Conservation (phyloP, 2,329 filamentous ascomycete species). For the Nemania bipapillata region DNA sequence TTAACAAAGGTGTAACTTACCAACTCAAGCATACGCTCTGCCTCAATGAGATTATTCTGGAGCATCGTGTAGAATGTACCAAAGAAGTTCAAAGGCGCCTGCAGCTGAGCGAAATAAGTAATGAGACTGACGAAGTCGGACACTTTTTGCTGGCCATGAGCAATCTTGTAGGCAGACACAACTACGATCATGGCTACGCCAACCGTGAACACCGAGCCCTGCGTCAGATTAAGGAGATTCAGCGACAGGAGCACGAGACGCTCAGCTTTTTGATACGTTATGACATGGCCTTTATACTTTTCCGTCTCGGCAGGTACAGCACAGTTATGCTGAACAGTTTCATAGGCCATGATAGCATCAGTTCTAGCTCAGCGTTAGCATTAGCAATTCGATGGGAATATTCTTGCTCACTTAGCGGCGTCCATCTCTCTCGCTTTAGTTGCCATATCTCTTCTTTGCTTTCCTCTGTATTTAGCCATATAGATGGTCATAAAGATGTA, state of each 20-base stretch:
- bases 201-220: constrained; percentile 71
- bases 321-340: constrained; percentile 73
- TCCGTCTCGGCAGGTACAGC: constrained; percentile 68
- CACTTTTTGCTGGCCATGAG: constrained; percentile 63
- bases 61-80: constrained; percentile 61
- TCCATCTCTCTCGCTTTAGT: constrained; percentile 60
- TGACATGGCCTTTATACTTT: constrained; percentile 66
- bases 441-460: constrained; percentile 59
- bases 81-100: constrained; percentile 70
- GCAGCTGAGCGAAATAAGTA: constrained; percentile 52
- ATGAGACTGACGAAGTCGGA: constrained; percentile 64
- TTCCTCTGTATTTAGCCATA: constrained; percentile 60
- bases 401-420: constrained; percentile 54
- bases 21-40: constrained; percentile 59
- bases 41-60: constrained; percentile 60
- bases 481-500: constrained; percentile 64
- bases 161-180: constrained; percentile 71
- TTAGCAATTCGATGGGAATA: neutral
- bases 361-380: constrained; percentile 48
- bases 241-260: constrained; percentile 66
- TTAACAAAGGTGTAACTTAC: constrained; percentile 43
- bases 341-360: constrained; percentile 61
- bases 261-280: constrained; percentile 67
- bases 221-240: constrained; percentile 69
- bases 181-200: constrained; percentile 70